A percentile compares a stretch with the other conserved stretches of the same genome.
Conservation (phyloP, 2,329 filamentous ascomycete species). For the Rutstroemia sp. region DNA sequence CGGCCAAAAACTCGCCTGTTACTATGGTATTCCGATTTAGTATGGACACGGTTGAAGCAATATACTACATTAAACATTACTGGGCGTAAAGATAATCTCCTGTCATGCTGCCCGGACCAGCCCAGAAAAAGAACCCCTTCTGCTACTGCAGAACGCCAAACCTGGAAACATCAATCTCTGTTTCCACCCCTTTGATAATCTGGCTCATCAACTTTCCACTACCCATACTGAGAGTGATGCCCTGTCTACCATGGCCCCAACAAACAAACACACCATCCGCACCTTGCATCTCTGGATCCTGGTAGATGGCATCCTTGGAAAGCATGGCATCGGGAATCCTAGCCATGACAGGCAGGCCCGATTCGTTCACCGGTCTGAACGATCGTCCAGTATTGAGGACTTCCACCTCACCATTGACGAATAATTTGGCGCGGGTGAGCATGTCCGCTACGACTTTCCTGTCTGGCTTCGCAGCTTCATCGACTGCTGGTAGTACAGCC, state of each 20-base stretch:
- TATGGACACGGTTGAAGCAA: no score
- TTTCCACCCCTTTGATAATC: not conserved
- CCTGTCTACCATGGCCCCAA: not conserved
- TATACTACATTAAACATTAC: no score
- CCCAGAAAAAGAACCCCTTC: no score
- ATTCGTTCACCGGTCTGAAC: not conserved
- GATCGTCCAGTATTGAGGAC: not conserved
- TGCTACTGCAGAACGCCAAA: not conserved
- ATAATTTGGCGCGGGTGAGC: not conserved
- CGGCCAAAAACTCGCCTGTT: no score
- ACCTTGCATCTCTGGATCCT: not conserved
- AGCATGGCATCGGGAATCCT: not conserved
- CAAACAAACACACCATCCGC: not conserved
- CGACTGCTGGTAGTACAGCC: not conserved
- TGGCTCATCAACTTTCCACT: not conserved
- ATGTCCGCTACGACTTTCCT: not conserved
- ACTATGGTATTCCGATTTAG: no score
- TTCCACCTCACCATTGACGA: not conserved
- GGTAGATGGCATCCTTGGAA: not conserved
- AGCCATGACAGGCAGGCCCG: not conserved
- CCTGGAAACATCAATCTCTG: not conserved
- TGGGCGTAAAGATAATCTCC: no score
- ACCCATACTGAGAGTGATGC: not conserved
- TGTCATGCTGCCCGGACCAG: no score
- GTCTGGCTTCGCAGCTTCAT: not conserved